phyloP scores from a whole-genome alignment of 1,284 basidiomycete genomes.

The Testicularia cyperi region DNA sequence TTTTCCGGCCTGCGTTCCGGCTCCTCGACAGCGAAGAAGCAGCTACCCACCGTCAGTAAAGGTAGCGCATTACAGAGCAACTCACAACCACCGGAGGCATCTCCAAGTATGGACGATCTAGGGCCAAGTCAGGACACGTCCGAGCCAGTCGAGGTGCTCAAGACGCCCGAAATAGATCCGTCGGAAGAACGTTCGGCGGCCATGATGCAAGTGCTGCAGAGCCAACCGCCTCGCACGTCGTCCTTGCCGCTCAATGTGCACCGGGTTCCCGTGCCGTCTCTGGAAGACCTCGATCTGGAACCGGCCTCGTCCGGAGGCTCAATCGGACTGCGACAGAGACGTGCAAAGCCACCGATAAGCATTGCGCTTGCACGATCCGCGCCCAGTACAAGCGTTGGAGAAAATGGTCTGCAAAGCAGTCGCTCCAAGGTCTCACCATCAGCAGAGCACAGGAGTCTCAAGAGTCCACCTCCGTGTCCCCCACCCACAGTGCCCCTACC shows the following conservation, averaged over 20 bases:
- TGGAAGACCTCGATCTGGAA: too few relatives aligned
- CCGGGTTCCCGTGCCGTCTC: too few relatives aligned
- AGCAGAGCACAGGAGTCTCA: neutral
- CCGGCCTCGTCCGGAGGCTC: too few relatives aligned
- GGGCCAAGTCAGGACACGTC: neutral
- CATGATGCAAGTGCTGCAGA: neutral
- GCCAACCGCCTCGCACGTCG: conserved; percentile 1
- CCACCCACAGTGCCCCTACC: conserved; percentile 16
- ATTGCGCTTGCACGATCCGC: conserved; percentile 1
- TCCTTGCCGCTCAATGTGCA: neutral
- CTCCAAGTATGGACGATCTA: neutral
- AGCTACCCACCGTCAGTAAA: too few relatives aligned
- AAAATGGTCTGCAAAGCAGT: neutral
- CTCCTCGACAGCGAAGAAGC: too few relatives aligned
- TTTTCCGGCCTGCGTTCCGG: too few relatives aligned
- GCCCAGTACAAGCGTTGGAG: too few relatives aligned
- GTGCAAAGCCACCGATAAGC: conserved; percentile 19
- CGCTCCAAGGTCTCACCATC: neutral
- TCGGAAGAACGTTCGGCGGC: too few relatives aligned
- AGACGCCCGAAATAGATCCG: conserved; percentile 7
- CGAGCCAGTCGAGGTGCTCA: conserved; percentile 5
- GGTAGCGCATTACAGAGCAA: neutral
- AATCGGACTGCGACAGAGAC: conserved; percentile 9
- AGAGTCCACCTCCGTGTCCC: conserved; percentile 17
- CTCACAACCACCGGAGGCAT: neutral